Evolutionary conservation across 176 grass and related monocot genomes (phyloP).

Genomic region (Musa beccarii): DNA sequence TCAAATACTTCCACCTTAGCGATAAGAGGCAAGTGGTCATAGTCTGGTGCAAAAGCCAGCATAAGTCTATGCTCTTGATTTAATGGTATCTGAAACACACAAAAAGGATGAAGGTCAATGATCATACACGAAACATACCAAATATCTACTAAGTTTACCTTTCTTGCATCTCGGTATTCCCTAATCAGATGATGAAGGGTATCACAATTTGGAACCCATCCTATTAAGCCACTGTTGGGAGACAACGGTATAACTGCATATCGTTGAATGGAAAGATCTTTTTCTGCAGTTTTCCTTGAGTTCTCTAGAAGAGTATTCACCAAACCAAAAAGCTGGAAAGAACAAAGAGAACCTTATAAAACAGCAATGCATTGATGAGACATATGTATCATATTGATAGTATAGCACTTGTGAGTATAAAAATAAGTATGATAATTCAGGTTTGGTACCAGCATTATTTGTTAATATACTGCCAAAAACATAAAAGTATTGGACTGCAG

Average conservation of each 20-base stretch:
- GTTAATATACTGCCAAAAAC: no score
- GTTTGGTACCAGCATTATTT: no score
- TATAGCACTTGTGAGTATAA: no score
- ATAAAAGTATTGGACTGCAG: no score
- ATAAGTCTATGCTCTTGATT: slow-evolving; percentile 97
- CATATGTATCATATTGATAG: no score
- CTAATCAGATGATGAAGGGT: slow-evolving; percentile 87
- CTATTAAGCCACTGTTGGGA: slow-evolving; percentile 96
- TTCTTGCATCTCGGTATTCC: slow-evolving; percentile 95
- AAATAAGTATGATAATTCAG: no score
- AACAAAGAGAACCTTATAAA: neutral
- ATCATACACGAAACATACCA: neutral
- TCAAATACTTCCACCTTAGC: slow-evolving; percentile 98
- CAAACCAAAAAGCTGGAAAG: slow-evolving; percentile 77
- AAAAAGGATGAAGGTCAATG: neutral
- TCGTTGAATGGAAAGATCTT: slow-evolving; percentile 94
- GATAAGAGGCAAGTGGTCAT: slow-evolving; percentile 86
- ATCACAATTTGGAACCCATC: slow-evolving; percentile 94
- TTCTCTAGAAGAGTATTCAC: slow-evolving; percentile 96
- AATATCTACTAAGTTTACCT: slow-evolving; percentile 33
- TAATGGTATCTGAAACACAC: slow-evolving; percentile 64
- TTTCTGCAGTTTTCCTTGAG: slow-evolving; percentile 80
- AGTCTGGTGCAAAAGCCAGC: slow-evolving; percentile 92
- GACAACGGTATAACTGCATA: slow-evolving; percentile 96
- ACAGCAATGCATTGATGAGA: no score